phyloP scores from a whole-genome alignment of 108 stramenopile genomes.

The Discostella stelligeroides region DNA sequence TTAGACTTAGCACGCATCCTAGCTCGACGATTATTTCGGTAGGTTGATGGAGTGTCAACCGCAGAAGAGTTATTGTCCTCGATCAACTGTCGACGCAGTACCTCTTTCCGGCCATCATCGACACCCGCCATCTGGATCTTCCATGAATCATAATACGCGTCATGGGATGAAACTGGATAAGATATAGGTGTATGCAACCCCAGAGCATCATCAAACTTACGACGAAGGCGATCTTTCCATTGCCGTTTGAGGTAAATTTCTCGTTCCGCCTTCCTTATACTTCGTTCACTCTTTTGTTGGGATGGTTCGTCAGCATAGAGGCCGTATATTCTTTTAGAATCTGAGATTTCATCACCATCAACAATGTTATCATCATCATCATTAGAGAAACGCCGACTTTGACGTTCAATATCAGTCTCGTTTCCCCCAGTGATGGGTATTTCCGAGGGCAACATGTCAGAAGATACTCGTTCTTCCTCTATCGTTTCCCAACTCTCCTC shows the following conservation, averaged over 20 bases:
- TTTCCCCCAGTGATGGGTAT: background rate
- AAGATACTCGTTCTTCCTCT: background rate
- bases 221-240: slow-evolving; percentile 49
- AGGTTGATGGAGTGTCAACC: background rate
- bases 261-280: background rate
- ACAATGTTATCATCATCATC: too few relatives aligned
- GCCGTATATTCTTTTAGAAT: background rate
- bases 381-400: background rate
- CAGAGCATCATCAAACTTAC: slow-evolving; percentile 43
- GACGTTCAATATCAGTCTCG: background rate
- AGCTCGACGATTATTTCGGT: slow-evolving; percentile 33
- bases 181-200: slow-evolving; percentile 22
- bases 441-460: too few relatives aligned
- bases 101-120: slow-evolving; percentile 33
- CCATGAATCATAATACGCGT: slow-evolving; percentile 41
- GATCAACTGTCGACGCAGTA: slow-evolving; percentile 24
- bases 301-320: background rate
- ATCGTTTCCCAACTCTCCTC: background rate
- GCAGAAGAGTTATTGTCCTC: slow-evolving; percentile 7
- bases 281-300: background rate
- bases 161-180: background rate
- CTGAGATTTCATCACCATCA: background rate
- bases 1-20: slow-evolving; percentile 36
- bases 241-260: slow-evolving; percentile 1
- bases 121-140: slow-evolving; percentile 27